These are phyloP conservation scores for Cystobasidium onofrii DNA, from an alignment of 768 basidiomycete species.

Conservation along the genomic window DNA sequence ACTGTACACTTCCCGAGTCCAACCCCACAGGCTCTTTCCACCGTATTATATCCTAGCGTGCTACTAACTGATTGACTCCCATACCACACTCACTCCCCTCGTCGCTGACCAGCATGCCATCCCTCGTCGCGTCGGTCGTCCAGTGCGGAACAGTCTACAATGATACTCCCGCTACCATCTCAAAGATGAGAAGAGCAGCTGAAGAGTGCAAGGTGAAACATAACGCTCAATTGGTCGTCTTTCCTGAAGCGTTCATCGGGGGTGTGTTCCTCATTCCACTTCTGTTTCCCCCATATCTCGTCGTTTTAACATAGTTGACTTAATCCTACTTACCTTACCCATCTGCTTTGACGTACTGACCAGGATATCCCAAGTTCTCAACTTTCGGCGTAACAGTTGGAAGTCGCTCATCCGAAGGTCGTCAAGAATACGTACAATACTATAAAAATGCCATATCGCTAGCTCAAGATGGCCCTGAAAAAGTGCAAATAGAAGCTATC, in stretches of 20 bases:
- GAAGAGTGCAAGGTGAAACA: slow-evolving; percentile 6
- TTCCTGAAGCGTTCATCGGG: slow-evolving; percentile 34
- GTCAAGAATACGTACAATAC: slow-evolving; percentile 31
- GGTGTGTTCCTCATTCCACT: background rate
- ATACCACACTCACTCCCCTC: background rate
- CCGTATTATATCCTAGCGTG: too few species aligned
- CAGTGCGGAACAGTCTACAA: slow-evolving; percentile 23
- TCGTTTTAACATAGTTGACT: too few species aligned
- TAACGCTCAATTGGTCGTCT: slow-evolving; percentile 27
- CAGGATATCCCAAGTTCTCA: slow-evolving; percentile 34
- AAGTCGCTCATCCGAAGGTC: slow-evolving; percentile 17
- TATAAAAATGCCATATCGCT: slow-evolving; percentile 21
- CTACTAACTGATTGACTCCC: background rate
- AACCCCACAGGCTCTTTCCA: too few species aligned
- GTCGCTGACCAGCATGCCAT: background rate
- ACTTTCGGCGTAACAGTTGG: slow-evolving; percentile 32
- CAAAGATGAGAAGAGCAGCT: slow-evolving; percentile 11
- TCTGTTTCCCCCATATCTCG: too few species aligned
- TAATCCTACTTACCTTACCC: too few species aligned
- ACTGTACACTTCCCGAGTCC: too few species aligned
- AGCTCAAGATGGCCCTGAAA: slow-evolving; percentile 1
- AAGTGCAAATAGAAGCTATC: slow-evolving; percentile 6
- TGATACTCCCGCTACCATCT: slow-evolving; percentile 17
- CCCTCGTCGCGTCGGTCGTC: slow-evolving; percentile 11
- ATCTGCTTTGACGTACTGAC: too few species aligned